Conservation (phyloP, 2,329 filamentous ascomycete genomes). For the Triangularia setosa region DNA sequence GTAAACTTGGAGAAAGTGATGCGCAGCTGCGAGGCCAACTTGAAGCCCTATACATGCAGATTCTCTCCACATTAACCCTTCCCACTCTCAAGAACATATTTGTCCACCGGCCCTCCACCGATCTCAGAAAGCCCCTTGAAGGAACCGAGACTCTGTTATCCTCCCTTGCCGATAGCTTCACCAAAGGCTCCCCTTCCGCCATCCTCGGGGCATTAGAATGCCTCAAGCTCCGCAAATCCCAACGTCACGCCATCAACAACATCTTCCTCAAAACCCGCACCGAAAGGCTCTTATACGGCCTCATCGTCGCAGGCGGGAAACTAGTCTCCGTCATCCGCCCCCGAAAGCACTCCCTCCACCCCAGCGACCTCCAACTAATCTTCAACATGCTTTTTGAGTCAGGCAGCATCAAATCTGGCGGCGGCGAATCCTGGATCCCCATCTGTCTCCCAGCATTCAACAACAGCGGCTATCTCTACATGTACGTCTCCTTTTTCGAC, state of each 20-base stretch:
- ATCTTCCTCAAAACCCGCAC: slow-evolving; percentile 75
- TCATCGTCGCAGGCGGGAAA: slow-evolving; percentile 87
- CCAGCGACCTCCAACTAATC: slow-evolving; percentile 89
- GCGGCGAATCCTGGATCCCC: slow-evolving; percentile 95
- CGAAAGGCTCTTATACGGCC: slow-evolving; percentile 80
- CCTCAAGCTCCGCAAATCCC: slow-evolving; percentile 82
- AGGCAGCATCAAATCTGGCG: slow-evolving; percentile 82
- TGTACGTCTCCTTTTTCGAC: slow-evolving; percentile 96
- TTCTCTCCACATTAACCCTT: slow-evolving; percentile 88
- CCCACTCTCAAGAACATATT: slow-evolving; percentile 86
- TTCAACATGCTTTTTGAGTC: slow-evolving; percentile 99
- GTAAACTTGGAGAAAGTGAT: slow-evolving; percentile 87
- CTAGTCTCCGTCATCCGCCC: slow-evolving; percentile 94
- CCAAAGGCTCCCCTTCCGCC: slow-evolving; percentile 82
- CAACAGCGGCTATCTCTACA: slow-evolving; percentile 92
- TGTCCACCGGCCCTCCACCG: slow-evolving; percentile 84
- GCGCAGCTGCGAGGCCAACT: slow-evolving; percentile 81
- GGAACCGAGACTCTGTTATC: slow-evolving; percentile 89
- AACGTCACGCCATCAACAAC: slow-evolving; percentile 82
- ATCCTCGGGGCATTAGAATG: slow-evolving; percentile 90
- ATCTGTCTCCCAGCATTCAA: slow-evolving; percentile 96
- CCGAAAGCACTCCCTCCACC: slow-evolving; percentile 90
- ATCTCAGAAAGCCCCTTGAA: slow-evolving; percentile 82
- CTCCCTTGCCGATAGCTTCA: slow-evolving; percentile 91
- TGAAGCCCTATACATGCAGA: slow-evolving; percentile 96